Evolutionary conservation across 202 grass and related monocot species (phyloP).

Genomic region (Carex arenaria): DNA sequence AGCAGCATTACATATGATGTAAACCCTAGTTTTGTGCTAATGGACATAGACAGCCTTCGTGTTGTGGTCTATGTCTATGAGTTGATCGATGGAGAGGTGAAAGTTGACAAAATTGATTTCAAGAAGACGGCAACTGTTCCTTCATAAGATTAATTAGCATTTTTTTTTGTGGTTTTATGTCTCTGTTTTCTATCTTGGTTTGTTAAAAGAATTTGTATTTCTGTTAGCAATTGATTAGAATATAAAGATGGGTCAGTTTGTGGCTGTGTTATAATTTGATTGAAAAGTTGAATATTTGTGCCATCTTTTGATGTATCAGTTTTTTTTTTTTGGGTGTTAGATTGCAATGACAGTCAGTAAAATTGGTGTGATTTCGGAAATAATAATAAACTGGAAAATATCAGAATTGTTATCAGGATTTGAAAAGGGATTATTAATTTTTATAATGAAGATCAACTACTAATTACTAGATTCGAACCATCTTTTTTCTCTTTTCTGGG

Average conservation of each 20-base stretch:
- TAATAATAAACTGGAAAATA: background rate
- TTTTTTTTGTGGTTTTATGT: background rate
- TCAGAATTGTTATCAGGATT: background rate
- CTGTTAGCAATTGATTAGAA: conserved; percentile 1
- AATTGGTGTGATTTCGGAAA: too few relatives aligned
- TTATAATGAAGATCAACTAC: too few relatives aligned
- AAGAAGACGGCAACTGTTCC: conserved; percentile 78
- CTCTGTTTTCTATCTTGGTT: background rate
- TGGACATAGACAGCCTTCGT: conserved; percentile 92
- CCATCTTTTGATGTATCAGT: background rate
- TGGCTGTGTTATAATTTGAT: conserved; percentile 1
- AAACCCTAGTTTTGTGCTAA: conserved; percentile 91
- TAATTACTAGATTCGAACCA: too few relatives aligned
- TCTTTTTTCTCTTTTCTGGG: too few relatives aligned
- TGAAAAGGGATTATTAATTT: background rate
- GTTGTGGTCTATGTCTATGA: conserved; percentile 96
- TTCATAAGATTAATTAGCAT: conserved; percentile 17
- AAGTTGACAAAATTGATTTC: conserved; percentile 98
- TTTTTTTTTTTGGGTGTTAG: too few relatives aligned
- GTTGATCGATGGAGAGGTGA: conserved; percentile 91
- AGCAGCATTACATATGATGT: conserved; percentile 95
- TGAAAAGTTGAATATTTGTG: background rate
- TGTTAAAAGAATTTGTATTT: background rate
- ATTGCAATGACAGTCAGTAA: too few relatives aligned
- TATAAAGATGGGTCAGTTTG: background rate